Evolutionary conservation across 371 early-diverging fungal species (phyloP).

Genomic region (Mucor saturninus): DNA sequence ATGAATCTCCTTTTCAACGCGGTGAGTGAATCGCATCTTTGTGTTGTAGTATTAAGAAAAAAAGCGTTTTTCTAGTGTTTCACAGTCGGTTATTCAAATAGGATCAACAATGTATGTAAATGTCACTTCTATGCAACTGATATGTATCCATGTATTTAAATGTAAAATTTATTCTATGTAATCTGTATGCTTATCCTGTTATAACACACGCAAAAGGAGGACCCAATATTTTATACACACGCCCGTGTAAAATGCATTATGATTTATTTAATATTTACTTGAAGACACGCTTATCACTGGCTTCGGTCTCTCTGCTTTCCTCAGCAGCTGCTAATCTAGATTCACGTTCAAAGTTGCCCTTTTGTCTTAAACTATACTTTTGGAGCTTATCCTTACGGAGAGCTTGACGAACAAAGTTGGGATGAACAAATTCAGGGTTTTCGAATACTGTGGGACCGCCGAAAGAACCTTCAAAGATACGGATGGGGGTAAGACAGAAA

Average conservation of each 20-base stretch:
- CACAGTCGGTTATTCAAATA: no score
- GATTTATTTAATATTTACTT: conserved; percentile 37
- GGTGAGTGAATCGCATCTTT: neutral
- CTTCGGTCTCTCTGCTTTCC: conserved; percentile 55
- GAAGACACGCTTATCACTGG: conserved; percentile 61
- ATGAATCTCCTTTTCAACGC: conserved; percentile 4
- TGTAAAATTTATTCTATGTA: no score
- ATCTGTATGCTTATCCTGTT: no score
- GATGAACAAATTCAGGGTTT: conserved; percentile 87
- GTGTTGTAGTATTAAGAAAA: no score
- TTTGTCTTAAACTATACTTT: conserved; percentile 60
- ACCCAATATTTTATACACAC: no score
- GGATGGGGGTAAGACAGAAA: conserved; percentile 89
- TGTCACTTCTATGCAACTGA: no score
- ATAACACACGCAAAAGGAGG: no score
- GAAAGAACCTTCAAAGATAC: conserved; percentile 95
- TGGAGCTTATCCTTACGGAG: conserved; percentile 57
- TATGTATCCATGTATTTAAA: no score
- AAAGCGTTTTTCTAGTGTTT: no score
- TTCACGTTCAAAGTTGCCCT: conserved; percentile 51
- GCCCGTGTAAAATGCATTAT: conserved; percentile 3
- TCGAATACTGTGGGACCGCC: conserved; percentile 91
- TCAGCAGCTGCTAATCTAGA: conserved; percentile 54
- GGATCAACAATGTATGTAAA: no score
- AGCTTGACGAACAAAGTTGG: conserved; percentile 65